Percentiles rank a stretch among this genome's conserved stretches.
Evolutionary conservation across 2,329 filamentous ascomycete genomes (phyloP).

Genomic region (Diaporthe nobilis): DNA sequence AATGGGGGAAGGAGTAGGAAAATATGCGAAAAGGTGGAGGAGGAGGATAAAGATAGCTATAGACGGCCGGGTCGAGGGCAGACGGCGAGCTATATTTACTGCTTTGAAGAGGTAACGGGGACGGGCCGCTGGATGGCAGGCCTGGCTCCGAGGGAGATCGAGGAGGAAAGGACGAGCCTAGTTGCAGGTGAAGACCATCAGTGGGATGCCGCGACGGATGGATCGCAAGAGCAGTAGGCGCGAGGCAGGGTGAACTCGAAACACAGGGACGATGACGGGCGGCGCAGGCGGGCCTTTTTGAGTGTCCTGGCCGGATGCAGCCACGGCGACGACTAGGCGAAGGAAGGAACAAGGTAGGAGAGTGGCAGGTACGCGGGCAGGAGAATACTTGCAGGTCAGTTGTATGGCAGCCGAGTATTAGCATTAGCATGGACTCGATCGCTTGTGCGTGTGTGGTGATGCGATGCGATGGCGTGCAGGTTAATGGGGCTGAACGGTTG

Average conservation of each 20-base stretch:
- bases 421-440: slow-evolving; percentile 31
- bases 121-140: slow-evolving; percentile 13
- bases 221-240: slow-evolving; percentile 30
- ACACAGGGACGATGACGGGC: slow-evolving; percentile 33
- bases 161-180: slow-evolving; percentile 9
- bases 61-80: slow-evolving; percentile 27
- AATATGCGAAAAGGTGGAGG: slow-evolving; percentile 30
- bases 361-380: background rate
- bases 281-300: slow-evolving; percentile 41
- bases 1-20: slow-evolving; percentile 10
- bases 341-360: slow-evolving; percentile 1
- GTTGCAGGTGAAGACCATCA: slow-evolving; percentile 5
- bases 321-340: slow-evolving; percentile 23
- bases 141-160: slow-evolving; percentile 22
- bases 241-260: slow-evolving; percentile 35
- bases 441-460: slow-evolving; percentile 2
- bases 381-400: slow-evolving; percentile 24
- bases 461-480: slow-evolving; percentile 34
- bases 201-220: slow-evolving; percentile 15
- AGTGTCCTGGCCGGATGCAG: slow-evolving; percentile 36
- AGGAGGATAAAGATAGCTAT: slow-evolving; percentile 38
- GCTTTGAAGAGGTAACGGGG: background rate
- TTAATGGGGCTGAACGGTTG: slow-evolving; percentile 32
- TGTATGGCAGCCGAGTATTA: slow-evolving; percentile 23
- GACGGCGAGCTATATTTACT: slow-evolving; percentile 30